phyloP scores from a whole-genome alignment of 768 basidiomycete species.

The Suillus ampliporus region DNA sequence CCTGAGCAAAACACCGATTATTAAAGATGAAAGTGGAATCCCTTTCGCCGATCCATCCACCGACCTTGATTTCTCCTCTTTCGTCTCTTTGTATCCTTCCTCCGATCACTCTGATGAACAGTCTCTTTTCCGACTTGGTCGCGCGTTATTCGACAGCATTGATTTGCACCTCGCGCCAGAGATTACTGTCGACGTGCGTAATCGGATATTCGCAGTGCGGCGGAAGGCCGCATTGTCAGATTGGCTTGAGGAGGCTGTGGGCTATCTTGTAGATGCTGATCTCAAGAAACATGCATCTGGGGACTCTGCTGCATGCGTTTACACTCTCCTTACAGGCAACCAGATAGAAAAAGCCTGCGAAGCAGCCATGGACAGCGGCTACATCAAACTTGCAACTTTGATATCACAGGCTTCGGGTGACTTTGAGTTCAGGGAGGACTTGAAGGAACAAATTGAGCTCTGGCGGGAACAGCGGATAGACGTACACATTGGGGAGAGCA shows the following conservation, averaged over 20 bases:
- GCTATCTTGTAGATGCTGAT: conserved; percentile 73
- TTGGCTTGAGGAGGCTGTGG: conserved; percentile 83
- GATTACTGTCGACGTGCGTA: conserved; percentile 64
- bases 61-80: conserved; percentile 78
- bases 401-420: conserved; percentile 88
- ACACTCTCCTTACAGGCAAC: conserved; percentile 84
- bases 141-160: conserved; percentile 87
- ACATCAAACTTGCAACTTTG: conserved; percentile 86
- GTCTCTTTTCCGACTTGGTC: conserved; percentile 84
- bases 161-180: conserved; percentile 61
- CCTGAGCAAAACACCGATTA: conserved; percentile 72
- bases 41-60: conserved; percentile 72
- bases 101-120: conserved; percentile 79
- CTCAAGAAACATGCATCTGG: conserved; percentile 54
- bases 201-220: conserved; percentile 64
- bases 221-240: conserved; percentile 80
- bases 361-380: conserved; percentile 73
- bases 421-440: conserved; percentile 70
- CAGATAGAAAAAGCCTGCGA: conserved; percentile 86
- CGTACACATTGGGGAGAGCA: conserved; percentile 64
- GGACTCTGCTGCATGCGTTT: conserved; percentile 59
- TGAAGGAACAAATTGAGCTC: conserved; percentile 74
- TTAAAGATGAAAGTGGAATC: conserved; percentile 68
- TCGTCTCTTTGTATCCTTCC: conserved; percentile 70
- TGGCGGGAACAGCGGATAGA: conserved; percentile 85